A percentile compares a stretch with the other conserved stretches of the same genome.
Evolutionary conservation across 345 rosid species (phyloP).

Genomic region (Bruguiera gymnorhiza): DNA sequence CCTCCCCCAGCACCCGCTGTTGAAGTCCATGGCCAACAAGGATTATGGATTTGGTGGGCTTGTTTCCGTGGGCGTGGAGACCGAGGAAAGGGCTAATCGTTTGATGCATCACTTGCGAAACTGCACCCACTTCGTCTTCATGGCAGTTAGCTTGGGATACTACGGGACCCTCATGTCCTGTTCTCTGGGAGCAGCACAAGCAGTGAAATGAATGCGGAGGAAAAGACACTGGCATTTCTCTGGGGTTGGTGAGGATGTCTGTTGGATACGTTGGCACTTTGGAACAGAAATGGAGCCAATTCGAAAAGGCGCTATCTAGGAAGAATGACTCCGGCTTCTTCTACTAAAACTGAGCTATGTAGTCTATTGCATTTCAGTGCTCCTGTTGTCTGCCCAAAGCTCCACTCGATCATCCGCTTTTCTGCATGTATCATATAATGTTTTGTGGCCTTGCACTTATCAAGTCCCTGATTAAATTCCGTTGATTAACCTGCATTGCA

Average conservation of each 20-base stretch:
- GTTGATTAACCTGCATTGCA: too few species aligned
- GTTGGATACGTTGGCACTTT: conserved; percentile 77
- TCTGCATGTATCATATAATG: too few species aligned
- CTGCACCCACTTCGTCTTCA: conserved; percentile 74
- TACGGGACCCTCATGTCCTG: conserved; percentile 88
- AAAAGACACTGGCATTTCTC: conserved; percentile 81
- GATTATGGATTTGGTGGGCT: conserved; percentile 86
- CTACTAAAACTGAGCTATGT: not conserved
- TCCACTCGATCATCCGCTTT: too few species aligned
- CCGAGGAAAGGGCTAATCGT: conserved; percentile 76
- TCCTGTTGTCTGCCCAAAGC: too few species aligned
- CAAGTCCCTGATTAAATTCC: too few species aligned
- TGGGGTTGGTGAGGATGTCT: conserved; percentile 84
- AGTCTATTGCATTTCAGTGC: too few species aligned
- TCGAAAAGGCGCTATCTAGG: conserved; percentile 66
- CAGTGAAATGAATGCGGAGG: conserved; percentile 65
- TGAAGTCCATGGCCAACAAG: conserved; percentile 55
- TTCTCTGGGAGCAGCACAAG: conserved; percentile 85
- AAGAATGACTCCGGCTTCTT: conserved; percentile 33
- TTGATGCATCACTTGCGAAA: conserved; percentile 75
- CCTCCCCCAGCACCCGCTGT: conserved; percentile 68
- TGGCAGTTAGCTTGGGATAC: conserved; percentile 96
- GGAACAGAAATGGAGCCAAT: conserved; percentile 87
- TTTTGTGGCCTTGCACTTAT: too few species aligned
- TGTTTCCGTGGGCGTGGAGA: conserved; percentile 72